Evolutionary conservation across 2,329 filamentous ascomycete genomes (phyloP), one percentile per base, ranked within the genome.

Genomic region (Chaetothyriales sp.): DNA sequence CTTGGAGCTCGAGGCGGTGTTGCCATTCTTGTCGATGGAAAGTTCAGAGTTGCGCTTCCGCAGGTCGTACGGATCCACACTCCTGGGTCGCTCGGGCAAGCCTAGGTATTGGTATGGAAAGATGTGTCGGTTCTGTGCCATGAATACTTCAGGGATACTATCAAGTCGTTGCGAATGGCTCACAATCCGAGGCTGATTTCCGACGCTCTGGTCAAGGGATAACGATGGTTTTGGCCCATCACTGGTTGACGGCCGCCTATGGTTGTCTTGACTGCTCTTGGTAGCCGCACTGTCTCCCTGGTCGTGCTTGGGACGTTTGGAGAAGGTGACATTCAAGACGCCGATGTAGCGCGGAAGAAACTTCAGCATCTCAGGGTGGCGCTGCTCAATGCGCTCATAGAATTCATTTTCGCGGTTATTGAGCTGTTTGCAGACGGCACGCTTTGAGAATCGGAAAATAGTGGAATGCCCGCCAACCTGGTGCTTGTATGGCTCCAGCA

Each of bases 341-440:
- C 92, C 92, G 61, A 98, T 96, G 61, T 98, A 96, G 68, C 89
- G 87, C 57, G 92, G 92, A 57, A 98, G 74, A 64, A 96, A 98
- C 43, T 84, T 80, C 53, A 98, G 72, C 61, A 98, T 75, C 63
- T 95, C 84, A 57, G 88, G 86, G 67, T 98, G 90, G 59, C 86
- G 80, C 62, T 80, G 81, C 71, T 98, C 92, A 61, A 96, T 86
- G 50, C 83, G 92, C 68, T 98, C 92, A 67, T 98, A 98, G 65
- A 98, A 98, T 68, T 95, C 87, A 67, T 98, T 98, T 65, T 98
- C 92, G 62, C 90, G 79, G 65, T 95, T 98, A 67, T 95, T 98
- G 63, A 98, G 77, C 69, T 95, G 88, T 69, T 98, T 98, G 74
- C 92, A 98, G 9, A 98, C 89, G 51, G 92, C 92, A 61, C 89